phyloP scores from a whole-genome alignment of 2,329 filamentous ascomycete species.

The Scedosporium apiospermum region DNA sequence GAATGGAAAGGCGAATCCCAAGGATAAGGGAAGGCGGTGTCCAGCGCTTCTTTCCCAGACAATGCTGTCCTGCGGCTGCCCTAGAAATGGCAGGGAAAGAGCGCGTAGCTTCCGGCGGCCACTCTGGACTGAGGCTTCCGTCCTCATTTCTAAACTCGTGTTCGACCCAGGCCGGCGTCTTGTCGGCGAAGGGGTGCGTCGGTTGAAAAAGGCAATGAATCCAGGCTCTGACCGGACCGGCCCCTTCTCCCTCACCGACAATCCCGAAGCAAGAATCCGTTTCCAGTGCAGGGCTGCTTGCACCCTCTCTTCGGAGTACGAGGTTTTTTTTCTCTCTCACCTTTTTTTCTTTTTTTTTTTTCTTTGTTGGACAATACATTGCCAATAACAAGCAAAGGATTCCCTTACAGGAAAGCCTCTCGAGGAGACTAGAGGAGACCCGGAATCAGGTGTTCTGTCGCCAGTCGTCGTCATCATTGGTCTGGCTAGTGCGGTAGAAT shows the following conservation, averaged over 20 bases:
- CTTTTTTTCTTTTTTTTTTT: not conserved
- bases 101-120: not conserved
- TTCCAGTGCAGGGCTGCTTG: not conserved
- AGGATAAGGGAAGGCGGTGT: not conserved
- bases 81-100: not conserved
- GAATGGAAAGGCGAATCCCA: not conserved
- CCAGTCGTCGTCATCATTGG: not conserved
- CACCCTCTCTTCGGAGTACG: not conserved
- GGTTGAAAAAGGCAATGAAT: not conserved
- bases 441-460: not conserved
- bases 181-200: not conserved
- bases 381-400: not conserved
- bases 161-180: not conserved
- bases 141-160: not conserved
- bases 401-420: not conserved
- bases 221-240: not conserved
- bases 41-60: not conserved
- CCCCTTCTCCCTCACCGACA: not conserved
- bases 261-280: constrained; percentile 4
- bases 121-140: constrained; percentile 2
- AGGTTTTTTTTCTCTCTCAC: not conserved
- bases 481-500: not conserved
- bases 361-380: not conserved
- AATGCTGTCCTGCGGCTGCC: constrained; percentile 1
- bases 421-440: not conserved